Evolutionary conservation across 176 grass and related monocot genomes (phyloP), one percentile per base, ranked within the genome.

Genomic region (Oryza coarctata): DNA sequence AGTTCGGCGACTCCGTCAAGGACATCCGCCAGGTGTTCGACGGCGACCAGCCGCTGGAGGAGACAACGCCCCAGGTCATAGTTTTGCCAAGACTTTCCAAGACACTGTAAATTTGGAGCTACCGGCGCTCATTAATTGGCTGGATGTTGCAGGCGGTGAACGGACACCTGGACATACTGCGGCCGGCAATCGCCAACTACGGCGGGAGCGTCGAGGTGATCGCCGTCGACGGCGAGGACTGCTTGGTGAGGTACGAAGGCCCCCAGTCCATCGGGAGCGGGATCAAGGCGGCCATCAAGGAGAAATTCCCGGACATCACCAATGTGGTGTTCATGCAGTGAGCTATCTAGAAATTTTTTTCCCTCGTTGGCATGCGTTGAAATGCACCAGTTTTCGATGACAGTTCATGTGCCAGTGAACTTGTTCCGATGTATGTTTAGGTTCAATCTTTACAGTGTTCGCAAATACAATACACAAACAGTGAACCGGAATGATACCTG

Each of bases 251-350:
- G 83, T 98, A 98, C 76, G 82, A 84, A 17, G 96, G 96, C 9
- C 96, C 93, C 6, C 90, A 93, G 15, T 95, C 93, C 27, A 95
- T 95, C 64, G 93, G 88, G 9, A 93, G 86, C 74, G 92, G 95
- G 23, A 86, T 98, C 80, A 98, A 95, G 88, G 93, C 96, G 60
- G 90, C 90, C 80, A 95, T 95, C 79, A 98, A 90, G 82, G 92
- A 98, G 81, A 94, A 76, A 83, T 98, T 95, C 84, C 90, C 88
- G 17, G 90, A 98, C 86, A 98, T 98, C 71, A 39, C 80, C n/a
- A 93, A 91, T 67, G 90, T 98, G 65, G 81, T 95, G 61, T 91
- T 98, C 70, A 85, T 77, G n/a, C 39, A 88, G 65, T 93, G 66
- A 80, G 40, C 68, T 27, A 27, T 35, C 52, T 0, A 58, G 18